These are phyloP conservation scores for Agroathelia rolfsii DNA, from an alignment of 1,284 basidiomycete species.

Conservation along the genomic window DNA sequence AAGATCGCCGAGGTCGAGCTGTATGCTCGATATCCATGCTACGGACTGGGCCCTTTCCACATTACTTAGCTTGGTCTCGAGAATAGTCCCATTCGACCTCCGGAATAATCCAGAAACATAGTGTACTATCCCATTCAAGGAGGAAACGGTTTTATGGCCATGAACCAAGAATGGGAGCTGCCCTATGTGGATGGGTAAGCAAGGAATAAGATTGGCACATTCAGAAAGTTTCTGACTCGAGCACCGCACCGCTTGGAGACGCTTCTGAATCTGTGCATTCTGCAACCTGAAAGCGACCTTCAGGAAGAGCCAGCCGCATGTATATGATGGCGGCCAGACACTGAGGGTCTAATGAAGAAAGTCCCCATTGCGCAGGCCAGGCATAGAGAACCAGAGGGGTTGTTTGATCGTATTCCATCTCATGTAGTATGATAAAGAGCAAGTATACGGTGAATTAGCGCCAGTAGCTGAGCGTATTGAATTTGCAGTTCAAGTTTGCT, in stretches of 20 bases:
- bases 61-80: conserved; percentile 35
- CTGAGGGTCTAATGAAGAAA: conserved; percentile 55
- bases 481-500: too few species aligned
- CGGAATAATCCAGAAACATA: too few species aligned
- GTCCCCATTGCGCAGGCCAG: conserved; percentile 56
- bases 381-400: conserved; percentile 36
- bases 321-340: conserved; percentile 57
- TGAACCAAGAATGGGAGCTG: conserved; percentile 62
- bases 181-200: conserved; percentile 40
- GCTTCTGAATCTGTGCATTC: conserved; percentile 59
- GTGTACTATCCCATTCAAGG: conserved; percentile 51
- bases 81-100: conserved; percentile 26
- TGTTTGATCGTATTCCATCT: too few species aligned
- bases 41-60: conserved; percentile 40
- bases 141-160: conserved; percentile 37
- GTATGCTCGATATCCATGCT: conserved; percentile 56
- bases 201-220: too few species aligned
- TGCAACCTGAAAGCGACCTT: conserved; percentile 48
- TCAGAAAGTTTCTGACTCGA: too few species aligned
- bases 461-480: too few species aligned
- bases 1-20: conserved; percentile 58
- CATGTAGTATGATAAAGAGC: too few species aligned
- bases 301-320: conserved; percentile 55
- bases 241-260: conserved; percentile 63
- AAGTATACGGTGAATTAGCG: too few species aligned